phyloP scores from a whole-genome alignment of 805 yeast genomes.

The Wickerhamomyces strasburgensis region DNA sequence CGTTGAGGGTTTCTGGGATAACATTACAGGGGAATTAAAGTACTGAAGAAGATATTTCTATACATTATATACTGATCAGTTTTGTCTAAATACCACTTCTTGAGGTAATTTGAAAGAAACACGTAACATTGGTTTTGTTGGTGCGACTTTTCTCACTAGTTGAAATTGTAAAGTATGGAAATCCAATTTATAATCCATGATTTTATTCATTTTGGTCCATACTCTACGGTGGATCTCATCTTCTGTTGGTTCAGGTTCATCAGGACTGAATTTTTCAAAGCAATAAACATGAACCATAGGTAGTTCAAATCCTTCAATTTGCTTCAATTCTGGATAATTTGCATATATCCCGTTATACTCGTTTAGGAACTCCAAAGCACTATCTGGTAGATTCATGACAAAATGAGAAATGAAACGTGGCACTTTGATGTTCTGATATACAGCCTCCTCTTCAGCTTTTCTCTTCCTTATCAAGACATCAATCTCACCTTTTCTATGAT shows the following conservation, averaged over 20 bases:
- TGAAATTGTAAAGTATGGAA: slow-evolving; percentile 58
- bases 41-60: slow-evolving; percentile 31
- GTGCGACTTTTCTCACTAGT: slow-evolving; percentile 89
- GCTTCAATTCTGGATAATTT: slow-evolving; percentile 32
- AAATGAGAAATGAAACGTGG: slow-evolving; percentile 64
- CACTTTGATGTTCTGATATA: slow-evolving; percentile 28
- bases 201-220: slow-evolving; percentile 43
- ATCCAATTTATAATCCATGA: slow-evolving; percentile 40
- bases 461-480: slow-evolving; percentile 34
- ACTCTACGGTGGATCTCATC: slow-evolving; percentile 68
- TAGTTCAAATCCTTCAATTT: slow-evolving; percentile 45
- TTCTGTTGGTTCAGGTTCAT: slow-evolving; percentile 62
- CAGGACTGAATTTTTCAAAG: slow-evolving; percentile 81
- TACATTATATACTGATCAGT: neutral
- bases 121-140: slow-evolving; percentile 95
- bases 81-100: slow-evolving; percentile 49
- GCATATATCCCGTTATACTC: slow-evolving; percentile 72
- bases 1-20: slow-evolving; percentile 45
- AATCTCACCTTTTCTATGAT: slow-evolving; percentile 31
- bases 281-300: slow-evolving; percentile 88
- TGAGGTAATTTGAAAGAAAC: slow-evolving; percentile 71
- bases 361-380: slow-evolving; percentile 78
- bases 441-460: slow-evolving; percentile 23
- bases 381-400: slow-evolving; percentile 95
- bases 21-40: slow-evolving; percentile 40